phyloP scores from a whole-genome alignment of 2,329 filamentous ascomycete species.

The Coniochaeta ligniaria region DNA sequence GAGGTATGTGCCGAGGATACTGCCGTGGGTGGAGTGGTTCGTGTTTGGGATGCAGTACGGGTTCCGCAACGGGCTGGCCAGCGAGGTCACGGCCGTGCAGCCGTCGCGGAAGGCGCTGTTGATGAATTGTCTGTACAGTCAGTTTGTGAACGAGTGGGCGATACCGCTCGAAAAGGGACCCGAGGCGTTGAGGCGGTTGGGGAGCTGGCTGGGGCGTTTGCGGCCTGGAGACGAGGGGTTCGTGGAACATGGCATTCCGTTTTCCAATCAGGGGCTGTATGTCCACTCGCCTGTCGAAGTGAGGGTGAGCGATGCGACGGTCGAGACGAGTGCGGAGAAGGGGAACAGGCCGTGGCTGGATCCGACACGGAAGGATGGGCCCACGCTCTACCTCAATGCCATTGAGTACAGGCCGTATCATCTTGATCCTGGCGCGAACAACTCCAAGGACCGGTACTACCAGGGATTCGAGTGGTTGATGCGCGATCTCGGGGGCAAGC shows the following conservation, averaged over 20 bases:
- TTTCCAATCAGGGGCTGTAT: slow-evolving; percentile 59
- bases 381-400: slow-evolving; percentile 73
- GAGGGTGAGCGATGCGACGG: slow-evolving; percentile 58
- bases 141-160: slow-evolving; percentile 98
- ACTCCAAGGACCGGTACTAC: slow-evolving; percentile 56
- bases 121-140: slow-evolving; percentile 98
- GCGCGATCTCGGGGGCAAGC: slow-evolving; percentile 65
- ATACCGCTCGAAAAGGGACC: slow-evolving; percentile 80
- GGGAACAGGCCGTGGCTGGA: slow-evolving; percentile 41
- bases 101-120: slow-evolving; percentile 72
- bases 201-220: slow-evolving; percentile 71
- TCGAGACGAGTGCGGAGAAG: slow-evolving; percentile 21
- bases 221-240: slow-evolving; percentile 49
- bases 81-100: slow-evolving; percentile 67
- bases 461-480: slow-evolving; percentile 77
- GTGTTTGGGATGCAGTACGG: slow-evolving; percentile 98
- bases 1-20: slow-evolving; percentile 68
- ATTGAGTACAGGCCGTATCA: slow-evolving; percentile 71
- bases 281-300: slow-evolving; percentile 77
- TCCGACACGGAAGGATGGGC: slow-evolving; percentile 51
- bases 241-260: slow-evolving; percentile 59
- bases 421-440: slow-evolving; percentile 57
- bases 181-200: slow-evolving; percentile 75
- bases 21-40: slow-evolving; percentile 92
- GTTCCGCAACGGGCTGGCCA: slow-evolving; percentile 57